Conservation (phyloP, 169 alveolate genomes). For the Plasmodium coatneyi region DNA sequence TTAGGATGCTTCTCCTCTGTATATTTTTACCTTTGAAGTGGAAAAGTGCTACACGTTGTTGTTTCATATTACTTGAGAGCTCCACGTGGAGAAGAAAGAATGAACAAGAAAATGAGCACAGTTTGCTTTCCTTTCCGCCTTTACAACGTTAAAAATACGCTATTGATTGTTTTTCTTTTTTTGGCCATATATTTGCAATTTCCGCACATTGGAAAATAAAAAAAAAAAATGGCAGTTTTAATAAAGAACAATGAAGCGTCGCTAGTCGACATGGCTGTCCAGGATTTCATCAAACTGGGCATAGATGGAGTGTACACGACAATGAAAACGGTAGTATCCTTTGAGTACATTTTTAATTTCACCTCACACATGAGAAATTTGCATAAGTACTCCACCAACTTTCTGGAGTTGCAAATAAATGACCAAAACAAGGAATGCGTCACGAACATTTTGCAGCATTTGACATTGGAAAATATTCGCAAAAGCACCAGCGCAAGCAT, state of each 20-base stretch:
- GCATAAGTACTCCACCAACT: constrained; percentile 16
- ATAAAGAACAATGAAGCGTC: constrained; percentile 27
- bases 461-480: constrained; percentile 45
- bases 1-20: not conserved
- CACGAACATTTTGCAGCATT: constrained; percentile 30
- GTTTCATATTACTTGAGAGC: not conserved
- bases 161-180: not conserved
- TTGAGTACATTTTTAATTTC: constrained; percentile 55
- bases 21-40: not conserved
- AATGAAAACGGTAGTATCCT: constrained; percentile 54
- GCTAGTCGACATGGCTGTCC: constrained; percentile 32
- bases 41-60: not conserved
- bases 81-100: not conserved
- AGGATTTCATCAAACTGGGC: constrained; percentile 55
- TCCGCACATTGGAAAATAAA: not conserved
- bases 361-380: constrained; percentile 60
- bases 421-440: constrained; percentile 6
- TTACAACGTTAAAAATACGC: not conserved
- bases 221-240: constrained; percentile 58
- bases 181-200: not conserved
- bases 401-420: constrained; percentile 35
- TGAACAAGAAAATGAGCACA: not conserved
- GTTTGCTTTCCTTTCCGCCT: not conserved
- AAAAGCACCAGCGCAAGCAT: constrained; percentile 21
- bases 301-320: constrained; percentile 60